Evolutionary conservation across 768 basidiomycete genomes (phyloP).

Genomic region (Rhizopogon rudus): DNA sequence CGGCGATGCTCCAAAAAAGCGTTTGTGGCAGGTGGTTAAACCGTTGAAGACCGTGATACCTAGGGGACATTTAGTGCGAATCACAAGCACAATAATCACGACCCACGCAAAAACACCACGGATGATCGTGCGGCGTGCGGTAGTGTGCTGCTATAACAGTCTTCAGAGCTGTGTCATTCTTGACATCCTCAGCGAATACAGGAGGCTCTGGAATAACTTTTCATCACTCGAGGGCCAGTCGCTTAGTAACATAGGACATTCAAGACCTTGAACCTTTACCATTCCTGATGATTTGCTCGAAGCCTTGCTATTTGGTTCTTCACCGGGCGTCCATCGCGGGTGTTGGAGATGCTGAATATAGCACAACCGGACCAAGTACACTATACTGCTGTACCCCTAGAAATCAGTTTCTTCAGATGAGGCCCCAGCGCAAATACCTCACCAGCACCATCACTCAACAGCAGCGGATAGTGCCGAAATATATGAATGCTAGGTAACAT

Average conservation of each 20-base stretch:
- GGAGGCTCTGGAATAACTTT: conserved; percentile 84
- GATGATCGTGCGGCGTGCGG: conserved; percentile 37
- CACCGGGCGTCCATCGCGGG: conserved; percentile 56
- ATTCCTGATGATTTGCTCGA: conserved; percentile 65
- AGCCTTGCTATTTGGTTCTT: conserved; percentile 75
- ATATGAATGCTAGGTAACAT: conserved; percentile 62
- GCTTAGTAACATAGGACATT: not conserved
- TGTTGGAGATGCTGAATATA: conserved; percentile 65
- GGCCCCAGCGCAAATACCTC: conserved; percentile 3
- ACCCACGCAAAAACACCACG: conserved; percentile 33
- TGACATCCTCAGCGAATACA: conserved; percentile 83
- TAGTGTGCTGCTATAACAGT: conserved; percentile 52
- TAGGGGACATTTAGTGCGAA: not conserved
- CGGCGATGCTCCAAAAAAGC: no score
- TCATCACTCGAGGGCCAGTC: not conserved
- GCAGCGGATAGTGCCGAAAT: conserved; percentile 55
- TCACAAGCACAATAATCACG: not conserved
- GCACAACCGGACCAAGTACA: conserved; percentile 2
- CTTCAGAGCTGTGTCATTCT: conserved; percentile 54
- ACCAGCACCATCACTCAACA: not conserved
- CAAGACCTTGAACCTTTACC: conserved; percentile 71
- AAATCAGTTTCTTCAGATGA: conserved; percentile 61
- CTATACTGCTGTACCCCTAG: conserved; percentile 49
- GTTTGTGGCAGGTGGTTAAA: no score
- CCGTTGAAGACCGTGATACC: conserved; percentile 32